Base-by-base conservation (phyloP, 148 eudicot species). In the Cornus controversa region DNA sequence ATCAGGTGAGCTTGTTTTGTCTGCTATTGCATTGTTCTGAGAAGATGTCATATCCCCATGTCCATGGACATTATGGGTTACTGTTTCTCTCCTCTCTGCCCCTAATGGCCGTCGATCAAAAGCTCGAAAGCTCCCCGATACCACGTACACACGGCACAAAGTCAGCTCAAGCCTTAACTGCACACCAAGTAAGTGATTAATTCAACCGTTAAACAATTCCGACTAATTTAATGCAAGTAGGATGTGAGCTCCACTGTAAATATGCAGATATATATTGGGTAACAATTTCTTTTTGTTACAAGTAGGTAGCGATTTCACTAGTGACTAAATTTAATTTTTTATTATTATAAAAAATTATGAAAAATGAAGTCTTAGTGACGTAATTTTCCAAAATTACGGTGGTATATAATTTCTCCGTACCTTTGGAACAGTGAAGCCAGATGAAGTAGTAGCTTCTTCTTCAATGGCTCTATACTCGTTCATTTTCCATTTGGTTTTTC, bases 401-500 rank as follows among this genome's bases (percentile, higher is more conserved):
- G n/a, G n/a, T n/a, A n/a, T n/a, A n/a, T n/a, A n/a, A n/a, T n/a
- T n/a, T n/a, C n/a, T n/a, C n/a, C n/a, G 31, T 58, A 87, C 90
- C 89, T 77, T 79, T 23, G 88, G 88, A 76, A 78, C 57, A 50
- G 82, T n/a, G 28, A 36, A 8, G 65, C 50, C 54, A 14, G 69
- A 75, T 16, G 87, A 45, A 16, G 82, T 28, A 10, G 36, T 0
- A 10, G 22, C 57, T 77, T 78, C 82, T 66, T 78, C 58, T 15
- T 82, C 53, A 62, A 86, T 78, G 70, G 90, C 85, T 75, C 82
- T 85, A 20, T 89, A 89, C 73, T 89, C 92, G 6, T 87, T 85
- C 89, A 89, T 83, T 66, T 89, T 89, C 92, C 92, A 89, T 58
- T 80, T 84, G 47, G 92, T 89, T 78, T 89, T 89, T 36, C 78